These are phyloP conservation scores for Pseudogymnoascus pannorum DNA, from an alignment of 2,329 filamentous ascomycete species.

Conservation along the genomic window DNA sequence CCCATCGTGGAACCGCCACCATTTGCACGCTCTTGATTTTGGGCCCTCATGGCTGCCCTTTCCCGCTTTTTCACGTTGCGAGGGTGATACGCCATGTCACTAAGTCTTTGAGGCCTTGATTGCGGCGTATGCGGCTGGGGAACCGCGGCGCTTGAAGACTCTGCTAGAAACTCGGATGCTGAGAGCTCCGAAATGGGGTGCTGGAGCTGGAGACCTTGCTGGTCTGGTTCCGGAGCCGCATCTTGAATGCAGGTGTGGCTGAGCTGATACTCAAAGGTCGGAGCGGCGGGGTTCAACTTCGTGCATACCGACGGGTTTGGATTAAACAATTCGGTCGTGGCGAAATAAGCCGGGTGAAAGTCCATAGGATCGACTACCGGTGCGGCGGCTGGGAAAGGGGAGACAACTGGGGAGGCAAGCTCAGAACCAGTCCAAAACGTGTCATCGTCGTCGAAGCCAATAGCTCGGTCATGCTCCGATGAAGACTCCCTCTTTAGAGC, in stretches of 20 bases:
- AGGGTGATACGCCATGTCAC: not conserved
- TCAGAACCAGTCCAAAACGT: no score
- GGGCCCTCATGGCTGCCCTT: not conserved
- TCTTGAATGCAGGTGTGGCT: not conserved
- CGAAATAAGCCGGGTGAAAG: not conserved
- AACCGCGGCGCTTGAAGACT: not conserved
- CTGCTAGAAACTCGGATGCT: not conserved
- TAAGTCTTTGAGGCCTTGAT: not conserved
- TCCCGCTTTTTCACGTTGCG: no score
- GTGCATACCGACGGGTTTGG: no score
- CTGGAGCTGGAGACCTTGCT: not conserved
- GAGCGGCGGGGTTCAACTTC: not conserved
- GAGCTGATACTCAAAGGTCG: not conserved
- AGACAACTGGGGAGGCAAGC: not conserved
- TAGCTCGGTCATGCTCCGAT: not conserved
- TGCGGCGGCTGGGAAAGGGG: not conserved
- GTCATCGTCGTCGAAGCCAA: not conserved
- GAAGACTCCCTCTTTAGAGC: not conserved
- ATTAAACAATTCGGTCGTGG: no score
- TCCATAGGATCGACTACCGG: not conserved
- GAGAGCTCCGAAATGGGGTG: not conserved
- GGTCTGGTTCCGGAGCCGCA: not conserved
- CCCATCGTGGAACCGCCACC: not conserved
- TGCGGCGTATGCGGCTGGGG: not conserved
- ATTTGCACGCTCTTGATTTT: not conserved